Evolutionary conservation across 345 rosid species (phyloP), one percentile per base, ranked within the genome.

Genomic region (Laguncularia racemosa): DNA sequence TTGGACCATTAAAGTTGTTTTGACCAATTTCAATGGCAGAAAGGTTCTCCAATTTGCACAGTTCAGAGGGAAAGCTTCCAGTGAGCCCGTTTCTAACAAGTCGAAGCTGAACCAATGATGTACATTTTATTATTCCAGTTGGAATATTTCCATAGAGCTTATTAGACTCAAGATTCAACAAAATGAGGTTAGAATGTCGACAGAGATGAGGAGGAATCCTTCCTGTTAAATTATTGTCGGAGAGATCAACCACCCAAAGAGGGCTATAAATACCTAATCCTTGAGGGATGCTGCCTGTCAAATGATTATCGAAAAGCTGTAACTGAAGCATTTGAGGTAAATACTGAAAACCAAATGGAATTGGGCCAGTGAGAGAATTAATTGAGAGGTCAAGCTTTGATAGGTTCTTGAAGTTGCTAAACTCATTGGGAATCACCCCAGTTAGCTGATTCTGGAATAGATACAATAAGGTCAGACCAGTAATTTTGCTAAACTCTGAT

Each of bases 191-290:
- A 18, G 75, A 67, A 1, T 75, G 71, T 17, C 56, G 64, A 65
- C 98, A 92, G 40, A 89, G 75, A 69, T 72, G 73, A 46, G 85
- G 88, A 20, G 98, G 97, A 20, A 92, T 85, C 59, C 59, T 78
- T 23, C 97, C 98, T 0, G 89, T 78, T 49, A 92, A 73, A 47
- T 74, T 28, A 68, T 93, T 93, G 51, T 83, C 63, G n/a, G 97
- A 89, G 69, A 93, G 75, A 70, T 93, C 97, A 56, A 89, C 86
- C 56, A 84, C 86, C 95, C 89, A 89, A 57, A 93, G 86, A 46
- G 64, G 83, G 66, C 84, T 79, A 63, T 85, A 62, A 40, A 83
- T 56, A 58, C 99, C 99, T 13, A 93, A 86, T 53, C 73, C 71
- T 45, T 48, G 84, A 48, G 99, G 99, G 72, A 93, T 86, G 58